A percentile compares a stretch with the other conserved stretches of the same genome.
phyloP scores from a whole-genome alignment of 192 early-diverging fungal species.

The Coemansia sp. region DNA sequence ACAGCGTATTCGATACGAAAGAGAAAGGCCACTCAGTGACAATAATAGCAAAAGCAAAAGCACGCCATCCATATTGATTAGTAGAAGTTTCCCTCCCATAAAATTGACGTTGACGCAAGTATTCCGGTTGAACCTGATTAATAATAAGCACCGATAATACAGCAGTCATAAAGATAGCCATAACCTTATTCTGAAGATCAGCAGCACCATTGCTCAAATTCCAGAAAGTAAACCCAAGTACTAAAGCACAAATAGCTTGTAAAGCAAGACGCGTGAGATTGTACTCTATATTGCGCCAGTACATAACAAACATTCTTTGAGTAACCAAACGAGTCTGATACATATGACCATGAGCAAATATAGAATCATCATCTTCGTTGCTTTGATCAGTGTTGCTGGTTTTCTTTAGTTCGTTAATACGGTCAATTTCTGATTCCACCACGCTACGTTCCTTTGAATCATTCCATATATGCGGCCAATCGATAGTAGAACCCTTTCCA shows the following conservation, averaged over 20 bases:
- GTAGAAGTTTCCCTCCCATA: conserved; percentile 67
- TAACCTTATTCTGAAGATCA: conserved; percentile 67
- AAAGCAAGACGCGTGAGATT: conserved; percentile 64
- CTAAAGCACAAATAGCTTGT: conserved; percentile 56
- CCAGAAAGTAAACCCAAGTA: conserved; percentile 66
- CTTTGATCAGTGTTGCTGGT: conserved; percentile 4
- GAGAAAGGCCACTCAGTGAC: conserved; percentile 72
- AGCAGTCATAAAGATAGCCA: conserved; percentile 69
- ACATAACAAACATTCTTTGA: conserved; percentile 64
- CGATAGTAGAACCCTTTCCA: conserved; percentile 57
- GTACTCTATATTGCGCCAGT: conserved; percentile 71
- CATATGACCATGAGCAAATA: conserved; percentile 33
- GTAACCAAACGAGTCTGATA: conserved; percentile 61
- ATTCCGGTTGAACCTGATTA: conserved; percentile 67
- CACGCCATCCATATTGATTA: conserved; percentile 67
- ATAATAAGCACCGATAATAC: conserved; percentile 69
- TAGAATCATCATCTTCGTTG: conserved; percentile 19
- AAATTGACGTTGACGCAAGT: conserved; percentile 65
- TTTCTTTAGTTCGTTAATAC: conserved; percentile 38
- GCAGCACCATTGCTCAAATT: conserved; percentile 55
- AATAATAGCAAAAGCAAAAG: conserved; percentile 64
- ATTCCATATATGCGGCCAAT: conserved; percentile 59
- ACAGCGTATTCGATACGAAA: conserved; percentile 59
- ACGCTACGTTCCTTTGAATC: conserved; percentile 33
- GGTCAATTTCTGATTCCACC: conserved; percentile 36